Conservation (phyloP, 352 stramenopile species). For the Pythium aristosporum region DNA sequence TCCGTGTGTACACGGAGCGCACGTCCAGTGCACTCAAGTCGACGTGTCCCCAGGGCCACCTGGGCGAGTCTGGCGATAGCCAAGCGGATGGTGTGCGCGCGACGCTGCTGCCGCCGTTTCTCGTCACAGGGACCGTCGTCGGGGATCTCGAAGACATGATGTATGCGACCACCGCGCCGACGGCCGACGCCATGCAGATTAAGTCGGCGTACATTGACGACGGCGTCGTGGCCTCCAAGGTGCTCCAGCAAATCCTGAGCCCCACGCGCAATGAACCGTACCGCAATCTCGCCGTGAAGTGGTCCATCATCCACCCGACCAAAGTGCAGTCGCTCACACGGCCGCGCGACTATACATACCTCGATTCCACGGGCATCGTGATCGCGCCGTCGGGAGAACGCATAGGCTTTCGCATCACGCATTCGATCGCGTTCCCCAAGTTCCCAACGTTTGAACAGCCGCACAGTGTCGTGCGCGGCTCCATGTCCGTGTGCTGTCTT, state of each 20-base stretch:
- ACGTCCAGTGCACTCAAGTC: constrained; percentile 13
- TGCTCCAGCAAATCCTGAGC: constrained; percentile 10
- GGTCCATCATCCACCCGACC: constrained; percentile 4
- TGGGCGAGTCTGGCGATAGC: not conserved
- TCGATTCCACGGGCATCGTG: constrained; percentile 42
- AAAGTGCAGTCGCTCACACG: constrained; percentile 22
- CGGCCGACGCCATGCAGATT: constrained; percentile 9
- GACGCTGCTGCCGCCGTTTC: constrained; percentile 8
- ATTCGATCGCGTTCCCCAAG: constrained; percentile 41
- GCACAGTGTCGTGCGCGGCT: constrained; percentile 34
- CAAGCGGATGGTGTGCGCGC: not conserved
- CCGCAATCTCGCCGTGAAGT: constrained; percentile 14
- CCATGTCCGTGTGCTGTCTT: constrained; percentile 38
- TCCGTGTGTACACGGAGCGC: constrained; percentile 21
- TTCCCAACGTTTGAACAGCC: constrained; percentile 23
- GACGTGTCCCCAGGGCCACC: constrained; percentile 1
- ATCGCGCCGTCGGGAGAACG: constrained; percentile 35
- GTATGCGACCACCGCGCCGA: constrained; percentile 4
- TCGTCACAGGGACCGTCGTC: constrained; percentile 27
- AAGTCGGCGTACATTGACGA: constrained; percentile 20
- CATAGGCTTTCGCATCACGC: constrained; percentile 48
- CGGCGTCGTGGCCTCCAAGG: constrained; percentile 11
- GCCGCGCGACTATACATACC: constrained; percentile 36
- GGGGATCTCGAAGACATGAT: constrained; percentile 30
- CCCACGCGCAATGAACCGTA: constrained; percentile 15